These are phyloP conservation scores for Orbilia oligospora DNA, from an alignment of 2,329 filamentous ascomycete genomes.

Conservation along the genomic window DNA sequence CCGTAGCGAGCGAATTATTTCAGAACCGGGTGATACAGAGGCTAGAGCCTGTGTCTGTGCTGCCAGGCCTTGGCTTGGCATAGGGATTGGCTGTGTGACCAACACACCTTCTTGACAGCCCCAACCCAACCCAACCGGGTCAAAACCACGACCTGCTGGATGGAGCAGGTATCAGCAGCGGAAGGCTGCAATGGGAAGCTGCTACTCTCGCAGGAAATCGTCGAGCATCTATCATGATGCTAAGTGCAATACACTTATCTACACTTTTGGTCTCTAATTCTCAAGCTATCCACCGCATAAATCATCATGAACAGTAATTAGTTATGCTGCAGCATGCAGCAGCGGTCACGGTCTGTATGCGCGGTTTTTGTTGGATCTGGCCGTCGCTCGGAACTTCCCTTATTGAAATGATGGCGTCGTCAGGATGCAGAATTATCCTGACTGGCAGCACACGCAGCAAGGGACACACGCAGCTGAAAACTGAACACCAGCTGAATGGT, in stretches of 20 bases:
- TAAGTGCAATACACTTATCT: neutral
- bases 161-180: constrained; percentile 14
- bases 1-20: neutral
- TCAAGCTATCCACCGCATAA: neutral
- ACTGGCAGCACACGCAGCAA: constrained; percentile 8
- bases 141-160: constrained; percentile 14
- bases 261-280: neutral
- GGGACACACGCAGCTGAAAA: constrained; percentile 16
- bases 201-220: neutral
- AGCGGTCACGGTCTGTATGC: neutral
- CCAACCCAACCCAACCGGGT: neutral
- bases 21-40: constrained; percentile 1
- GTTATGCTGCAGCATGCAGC: too few relatives aligned
- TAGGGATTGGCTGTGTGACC: constrained; percentile 17
- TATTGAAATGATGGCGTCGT: constrained; percentile 9
- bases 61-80: neutral
- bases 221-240: neutral
- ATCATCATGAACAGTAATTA: neutral
- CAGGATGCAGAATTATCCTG: neutral
- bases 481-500: constrained; percentile 5
- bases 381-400: constrained; percentile 11
- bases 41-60: neutral
- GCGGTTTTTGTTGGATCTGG: constrained; percentile 5
- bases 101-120: neutral
- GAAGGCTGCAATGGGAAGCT: constrained; percentile 12